Percentiles rank a stretch among this genome's conserved stretches.
Evolutionary conservation across 108 stramenopile species (phyloP).

Genomic region (Asterionellopsis glacialis): DNA sequence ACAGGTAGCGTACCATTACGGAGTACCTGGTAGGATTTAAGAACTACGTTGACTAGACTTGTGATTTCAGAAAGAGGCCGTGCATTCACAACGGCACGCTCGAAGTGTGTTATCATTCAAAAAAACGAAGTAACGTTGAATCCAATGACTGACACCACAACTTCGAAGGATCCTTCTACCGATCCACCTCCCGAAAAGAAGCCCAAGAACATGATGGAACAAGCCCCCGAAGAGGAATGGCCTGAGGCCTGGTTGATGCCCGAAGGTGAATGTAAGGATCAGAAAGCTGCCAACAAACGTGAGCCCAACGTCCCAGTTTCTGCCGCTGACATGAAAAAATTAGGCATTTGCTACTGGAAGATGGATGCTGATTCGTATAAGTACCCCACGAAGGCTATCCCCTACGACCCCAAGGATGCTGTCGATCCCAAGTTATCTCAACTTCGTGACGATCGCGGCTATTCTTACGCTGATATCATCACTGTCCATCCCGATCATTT

Average conservation of each 20-base stretch:
- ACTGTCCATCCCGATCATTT: conserved; percentile 87
- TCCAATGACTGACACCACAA: too few relatives aligned
- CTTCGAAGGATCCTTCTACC: neutral
- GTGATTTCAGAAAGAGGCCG: too few relatives aligned
- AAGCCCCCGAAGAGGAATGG: conserved; percentile 40
- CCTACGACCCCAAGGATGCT: conserved; percentile 83
- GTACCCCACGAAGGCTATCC: conserved; percentile 75
- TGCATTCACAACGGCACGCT: too few relatives aligned
- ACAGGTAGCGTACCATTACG: too few relatives aligned
- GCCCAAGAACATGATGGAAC: neutral
- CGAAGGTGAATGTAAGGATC: conserved; percentile 56
- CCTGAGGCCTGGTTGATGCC: conserved; percentile 77
- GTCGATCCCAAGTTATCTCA: conserved; percentile 62
- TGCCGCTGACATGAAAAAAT: conserved; percentile 37
- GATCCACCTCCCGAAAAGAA: neutral
- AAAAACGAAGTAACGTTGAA: too few relatives aligned
- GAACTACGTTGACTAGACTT: too few relatives aligned
- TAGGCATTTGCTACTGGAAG: conserved; percentile 84
- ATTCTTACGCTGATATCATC: conserved; percentile 90
- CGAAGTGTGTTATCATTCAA: too few relatives aligned
- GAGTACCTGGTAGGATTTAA: too few relatives aligned
- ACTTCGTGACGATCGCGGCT: conserved; percentile 60
- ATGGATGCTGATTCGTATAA: conserved; percentile 68
- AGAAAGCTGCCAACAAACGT: conserved; percentile 50
- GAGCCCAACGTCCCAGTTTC: conserved; percentile 68